These are phyloP conservation scores for Neospora caninum DNA, from an alignment of 169 alveolate genomes.

Conservation along the genomic window DNA sequence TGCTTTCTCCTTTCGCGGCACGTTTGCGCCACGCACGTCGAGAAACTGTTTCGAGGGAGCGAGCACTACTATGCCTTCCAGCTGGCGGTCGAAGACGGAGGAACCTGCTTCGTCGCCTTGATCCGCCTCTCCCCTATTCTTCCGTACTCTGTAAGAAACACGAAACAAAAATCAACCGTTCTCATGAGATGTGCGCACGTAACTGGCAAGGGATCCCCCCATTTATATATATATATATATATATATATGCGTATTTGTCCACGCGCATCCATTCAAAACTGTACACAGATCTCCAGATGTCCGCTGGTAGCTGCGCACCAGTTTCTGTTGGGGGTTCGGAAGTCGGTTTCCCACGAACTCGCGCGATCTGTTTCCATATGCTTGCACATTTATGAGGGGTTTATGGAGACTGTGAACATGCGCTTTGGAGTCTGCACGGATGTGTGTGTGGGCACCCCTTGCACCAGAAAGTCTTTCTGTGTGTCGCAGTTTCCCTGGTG, in stretches of 20 bases:
- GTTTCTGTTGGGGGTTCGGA: no score
- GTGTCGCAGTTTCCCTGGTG: no score
- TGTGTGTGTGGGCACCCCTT: no score
- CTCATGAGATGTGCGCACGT: not conserved
- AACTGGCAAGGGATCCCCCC: not conserved
- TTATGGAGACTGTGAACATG: no score
- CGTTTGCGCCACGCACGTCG: not conserved
- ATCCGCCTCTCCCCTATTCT: conserved; percentile 58
- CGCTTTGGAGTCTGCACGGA: no score
- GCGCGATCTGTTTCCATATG: no score
- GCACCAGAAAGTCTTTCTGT: no score
- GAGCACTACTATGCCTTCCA: conserved; percentile 31
- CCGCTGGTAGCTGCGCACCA: not conserved
- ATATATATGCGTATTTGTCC: not conserved
- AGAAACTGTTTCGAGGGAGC: not conserved
- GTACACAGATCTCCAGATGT: not conserved
- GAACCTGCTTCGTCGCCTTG: conserved; percentile 54
- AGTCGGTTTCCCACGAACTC: no score
- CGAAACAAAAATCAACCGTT: no score
- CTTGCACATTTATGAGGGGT: no score
- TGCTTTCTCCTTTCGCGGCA: not conserved
- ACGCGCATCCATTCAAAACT: not conserved
- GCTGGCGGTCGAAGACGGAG: conserved; percentile 60
- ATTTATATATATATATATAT: not conserved
- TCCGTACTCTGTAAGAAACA: conserved; percentile 31